Conservation (phyloP, 306 rosid species). For the Betula pendula region DNA sequence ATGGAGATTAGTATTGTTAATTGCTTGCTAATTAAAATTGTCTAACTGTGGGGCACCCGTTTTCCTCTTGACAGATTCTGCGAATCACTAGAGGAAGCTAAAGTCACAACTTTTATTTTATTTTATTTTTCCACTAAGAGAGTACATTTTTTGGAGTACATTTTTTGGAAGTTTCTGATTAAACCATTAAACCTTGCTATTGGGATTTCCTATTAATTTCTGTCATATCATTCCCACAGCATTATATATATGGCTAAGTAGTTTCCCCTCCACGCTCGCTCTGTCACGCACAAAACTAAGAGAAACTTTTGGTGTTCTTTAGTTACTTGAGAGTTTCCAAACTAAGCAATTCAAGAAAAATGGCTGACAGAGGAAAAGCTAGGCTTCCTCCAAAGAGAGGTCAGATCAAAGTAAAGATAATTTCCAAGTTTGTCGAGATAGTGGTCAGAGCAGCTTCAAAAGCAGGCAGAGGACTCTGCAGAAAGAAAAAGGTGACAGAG, state of each 20-base stretch:
- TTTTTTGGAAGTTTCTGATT: neutral
- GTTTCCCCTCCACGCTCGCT: neutral
- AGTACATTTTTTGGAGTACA: too few relatives aligned
- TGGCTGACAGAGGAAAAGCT: conserved; percentile 30
- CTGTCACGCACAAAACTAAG: neutral
- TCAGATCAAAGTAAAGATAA: conserved; percentile 54
- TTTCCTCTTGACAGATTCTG: neutral
- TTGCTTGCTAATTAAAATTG: neutral
- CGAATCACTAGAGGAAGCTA: neutral
- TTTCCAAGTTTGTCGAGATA: conserved; percentile 25
- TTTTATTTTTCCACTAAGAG: too few relatives aligned
- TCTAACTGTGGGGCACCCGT: neutral
- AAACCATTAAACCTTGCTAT: neutral
- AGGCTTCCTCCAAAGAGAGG: conserved; percentile 67
- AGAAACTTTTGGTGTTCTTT: neutral
- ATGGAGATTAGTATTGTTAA: neutral
- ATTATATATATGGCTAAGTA: neutral
- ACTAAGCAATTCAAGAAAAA: conserved; percentile 27
- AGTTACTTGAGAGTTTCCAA: neutral
- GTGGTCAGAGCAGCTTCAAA: conserved; percentile 22
- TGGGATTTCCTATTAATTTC: neutral
- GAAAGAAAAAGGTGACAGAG: conserved; percentile 33
- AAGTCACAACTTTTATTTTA: too few relatives aligned
- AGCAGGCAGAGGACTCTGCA: conserved; percentile 36
- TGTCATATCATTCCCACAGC: neutral